Conservation (phyloP, 805 yeast genomes). For the Kodamaea fukazawae region DNA sequence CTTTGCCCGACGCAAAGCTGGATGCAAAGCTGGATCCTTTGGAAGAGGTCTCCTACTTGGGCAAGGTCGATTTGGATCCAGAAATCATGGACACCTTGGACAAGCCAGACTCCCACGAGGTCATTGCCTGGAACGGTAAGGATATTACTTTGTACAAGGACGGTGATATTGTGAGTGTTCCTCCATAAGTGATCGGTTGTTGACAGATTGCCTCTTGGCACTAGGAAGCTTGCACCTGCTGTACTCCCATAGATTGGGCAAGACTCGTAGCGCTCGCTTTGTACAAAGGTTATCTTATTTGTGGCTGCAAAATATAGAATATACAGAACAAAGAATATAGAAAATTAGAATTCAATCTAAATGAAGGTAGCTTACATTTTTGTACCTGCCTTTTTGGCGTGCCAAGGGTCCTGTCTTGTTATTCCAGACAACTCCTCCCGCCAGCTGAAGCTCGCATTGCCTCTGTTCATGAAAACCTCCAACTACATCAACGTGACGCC, state of each 20-base stretch:
- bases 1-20: conserved; percentile 41
- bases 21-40: conserved; percentile 23
- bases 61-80: conserved; percentile 40
- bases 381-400: not conserved
- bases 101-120: conserved; percentile 34
- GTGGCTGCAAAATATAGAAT: too few species aligned
- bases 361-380: not conserved
- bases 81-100: conserved; percentile 36
- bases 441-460: not conserved
- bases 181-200: too few species aligned
- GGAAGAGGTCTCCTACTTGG: conserved; percentile 25
- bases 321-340: too few species aligned
- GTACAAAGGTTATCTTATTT: too few species aligned
- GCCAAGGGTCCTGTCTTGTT: not conserved
- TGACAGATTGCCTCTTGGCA: too few species aligned
- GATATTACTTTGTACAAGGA: conserved; percentile 29
- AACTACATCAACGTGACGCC: conserved; percentile 7
- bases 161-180: too few species aligned
- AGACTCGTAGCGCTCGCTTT: too few species aligned
- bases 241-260: too few species aligned
- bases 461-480: not conserved
- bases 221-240: too few species aligned
- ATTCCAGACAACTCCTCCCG: not conserved
- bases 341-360: too few species aligned
- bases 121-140: conserved; percentile 27